phyloP scores from a whole-genome alignment of 129 eudicot species.

The Ambrosia trifida region DNA sequence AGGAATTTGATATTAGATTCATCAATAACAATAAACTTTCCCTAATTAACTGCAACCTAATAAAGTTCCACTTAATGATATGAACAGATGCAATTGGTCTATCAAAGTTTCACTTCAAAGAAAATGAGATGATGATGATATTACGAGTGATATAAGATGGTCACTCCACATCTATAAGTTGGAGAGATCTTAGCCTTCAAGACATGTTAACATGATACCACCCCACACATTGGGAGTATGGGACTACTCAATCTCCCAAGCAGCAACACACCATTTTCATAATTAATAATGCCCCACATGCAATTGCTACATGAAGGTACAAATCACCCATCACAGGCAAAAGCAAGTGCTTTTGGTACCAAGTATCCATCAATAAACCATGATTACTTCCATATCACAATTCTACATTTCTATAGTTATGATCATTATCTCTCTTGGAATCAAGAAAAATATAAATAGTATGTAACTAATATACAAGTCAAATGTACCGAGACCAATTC shows the following conservation, averaged over 20 bases:
- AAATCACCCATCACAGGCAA: constrained; percentile 28
- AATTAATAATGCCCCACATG: constrained; percentile 22
- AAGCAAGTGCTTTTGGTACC: constrained; percentile 32
- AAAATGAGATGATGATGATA: constrained; percentile 29
- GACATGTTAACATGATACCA: constrained; percentile 33
- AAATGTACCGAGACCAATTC: neutral
- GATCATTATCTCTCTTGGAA: neutral
- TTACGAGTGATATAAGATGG: constrained; percentile 33
- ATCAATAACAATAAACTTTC: neutral
- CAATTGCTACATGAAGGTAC: constrained; percentile 21
- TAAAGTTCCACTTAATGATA: constrained; percentile 1
- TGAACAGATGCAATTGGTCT: constrained; percentile 29
- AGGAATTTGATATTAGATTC: neutral
- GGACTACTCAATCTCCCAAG: constrained; percentile 16
- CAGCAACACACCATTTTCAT: constrained; percentile 20
- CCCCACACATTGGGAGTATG: constrained; percentile 30
- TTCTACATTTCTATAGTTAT: neutral
- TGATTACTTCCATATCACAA: constrained; percentile 21
- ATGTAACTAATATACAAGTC: neutral
- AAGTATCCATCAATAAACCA: constrained; percentile 29
- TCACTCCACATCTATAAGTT: constrained; percentile 37
- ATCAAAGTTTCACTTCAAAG: constrained; percentile 41
- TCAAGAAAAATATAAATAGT: neutral
- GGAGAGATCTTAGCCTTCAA: constrained; percentile 33
- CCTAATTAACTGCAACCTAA: neutral